Evolutionary conservation across 2,329 filamentous ascomycete genomes (phyloP), one percentile per base, ranked within the genome.

Genomic region (Cercospora citrullina): DNA sequence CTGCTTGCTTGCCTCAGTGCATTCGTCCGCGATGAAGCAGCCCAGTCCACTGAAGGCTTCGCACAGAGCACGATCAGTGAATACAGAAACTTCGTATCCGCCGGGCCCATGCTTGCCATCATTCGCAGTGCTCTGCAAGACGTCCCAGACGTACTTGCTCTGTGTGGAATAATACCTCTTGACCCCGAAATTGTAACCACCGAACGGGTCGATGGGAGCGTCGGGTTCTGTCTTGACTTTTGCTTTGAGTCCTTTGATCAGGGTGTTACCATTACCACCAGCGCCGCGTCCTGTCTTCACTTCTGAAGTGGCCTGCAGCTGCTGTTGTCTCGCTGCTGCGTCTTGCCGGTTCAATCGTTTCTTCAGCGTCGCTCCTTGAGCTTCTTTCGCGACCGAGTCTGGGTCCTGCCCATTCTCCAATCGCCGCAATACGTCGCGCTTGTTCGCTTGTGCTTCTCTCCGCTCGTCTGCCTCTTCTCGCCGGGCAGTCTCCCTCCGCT

Each of bases 41-140:
- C 91, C 93, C 68, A 99, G 79, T 0, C 96, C 95, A 0, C 92
- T 89, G 80, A 97, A 98, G 0, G 94, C 93, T 77, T 97, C 94
- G 69, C 92, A 91, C 77, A 99, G 82, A 26, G 92, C 90, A 26
- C 94, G 85, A 7, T 89, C 85, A 75, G 93, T 92, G 77, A 95
- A 98, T 77, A 97, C 93, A 36, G 87, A 84, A 53, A 94, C 83
- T 74, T 90, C 89, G 80, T 96, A 98, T 0, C 95, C 96, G 33
- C 93, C 94, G 16, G 91, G 92, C 62, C 86, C 82, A 76, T 91
- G 88, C 55, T 86, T 84, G 2, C 85, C 81, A 76, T 94, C 90
- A 48, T 87, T 86, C 66, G 89, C 87, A 33, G 89, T 86, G 26
- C 83, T 83, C 55, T 91, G 89, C 63, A 96, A 83, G 84, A 89